Base-by-base conservation (phyloP, 1,139 yeast genomes). In the Lodderomyces orthopsilosis region DNA sequence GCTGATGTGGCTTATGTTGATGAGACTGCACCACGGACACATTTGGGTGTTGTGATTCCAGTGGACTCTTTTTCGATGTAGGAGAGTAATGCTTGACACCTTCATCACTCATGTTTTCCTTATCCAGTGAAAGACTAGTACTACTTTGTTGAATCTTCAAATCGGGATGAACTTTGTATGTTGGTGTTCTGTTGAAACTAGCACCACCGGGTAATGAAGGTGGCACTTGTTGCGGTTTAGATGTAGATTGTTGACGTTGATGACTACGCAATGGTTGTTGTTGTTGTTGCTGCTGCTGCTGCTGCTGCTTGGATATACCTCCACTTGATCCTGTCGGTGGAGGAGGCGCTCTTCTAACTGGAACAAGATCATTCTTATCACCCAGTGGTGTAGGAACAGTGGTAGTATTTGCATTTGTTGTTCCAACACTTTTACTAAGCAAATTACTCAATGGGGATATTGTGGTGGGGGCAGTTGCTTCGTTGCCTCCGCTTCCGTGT, bases 301-400 rank as follows among this genome's bases (percentile, higher is more conserved):
- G 33, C 12, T n/a, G 37, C 9, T 23, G 21, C n/a, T 12, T 23
- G 24, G 23, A 21, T 6, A 8, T 6, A 4, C 28, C 32, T 38
- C 37, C n/a, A 38, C 17, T 34, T 15, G 34, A 10, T 45, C 35
- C 45, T 18, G 43, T 26, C 35, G 83, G 83, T 6, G 81, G 81
- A 15, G 80, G 75, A 1, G 84, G 84, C 1, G 83, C 83, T 42
- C 68, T 71, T 59, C 83, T 69, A 7, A 66, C 68, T 8, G 83
- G 81, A 3, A 70, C 59, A 45, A 75, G 69, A 36, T 65, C 70
- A 6, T 35, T 56, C 51, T 26, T 48, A 46, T 32, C 34, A 17
- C 13, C 19, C 18, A 42, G 19, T n/a, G 36, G 8, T 26, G 33
- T 17, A 21, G 19, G n/a, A n/a, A n/a, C 26, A 9, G 56, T 56